Base-by-base conservation (phyloP, 306 rosid genomes). In the Sicyos edulis region DNA sequence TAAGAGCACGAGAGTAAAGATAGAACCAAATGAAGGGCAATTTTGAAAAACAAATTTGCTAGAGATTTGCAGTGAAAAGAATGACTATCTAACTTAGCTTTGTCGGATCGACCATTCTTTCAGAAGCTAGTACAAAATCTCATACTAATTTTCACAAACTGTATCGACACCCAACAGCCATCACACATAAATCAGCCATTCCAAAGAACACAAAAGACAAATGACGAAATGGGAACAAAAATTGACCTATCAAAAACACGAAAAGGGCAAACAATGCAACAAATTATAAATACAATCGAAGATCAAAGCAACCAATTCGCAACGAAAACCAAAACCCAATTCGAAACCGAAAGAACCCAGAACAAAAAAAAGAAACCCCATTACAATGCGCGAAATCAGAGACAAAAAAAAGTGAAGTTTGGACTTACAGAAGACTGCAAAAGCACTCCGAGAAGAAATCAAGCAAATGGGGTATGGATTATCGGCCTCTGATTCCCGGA, bases 381-480 rank as follows among this genome's bases (percentile, higher is more conserved):
- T 7, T 22, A 10, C 2, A 69, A 69, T 50, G 40, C 21, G 24
- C 22, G 16, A 69, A 15, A 69, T 8, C 24, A 50, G 16, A 50
- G 34, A 71, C 52, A 71, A 52, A 24, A 24, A 24, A 34, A 6
- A 20, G 52, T 17, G 49, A 61, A 76, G 63, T 56, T 76, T 69
- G 78, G 76, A 88, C 96, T 85, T 78, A 91, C 95, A 78, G 86
- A 86, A 78, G 79, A 90, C 59, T 74, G 69, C 1, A 26, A 80
- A 74, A 76, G 17, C 6, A 66, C 64, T n/a, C 52, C 3, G 52
- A 2, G 1, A 9, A 32, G 37, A 71, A 54, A 52, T 29, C 20
- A 52, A 17, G 19, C 24, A 62, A 75, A 52, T 44, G n/a, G 53
- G 9, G 65, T 24, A 59, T 20, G 47, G 65, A 55, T 67, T 49